Conservation (phyloP, 768 basidiomycete genomes). For the Rhodocollybia butyracea region DNA sequence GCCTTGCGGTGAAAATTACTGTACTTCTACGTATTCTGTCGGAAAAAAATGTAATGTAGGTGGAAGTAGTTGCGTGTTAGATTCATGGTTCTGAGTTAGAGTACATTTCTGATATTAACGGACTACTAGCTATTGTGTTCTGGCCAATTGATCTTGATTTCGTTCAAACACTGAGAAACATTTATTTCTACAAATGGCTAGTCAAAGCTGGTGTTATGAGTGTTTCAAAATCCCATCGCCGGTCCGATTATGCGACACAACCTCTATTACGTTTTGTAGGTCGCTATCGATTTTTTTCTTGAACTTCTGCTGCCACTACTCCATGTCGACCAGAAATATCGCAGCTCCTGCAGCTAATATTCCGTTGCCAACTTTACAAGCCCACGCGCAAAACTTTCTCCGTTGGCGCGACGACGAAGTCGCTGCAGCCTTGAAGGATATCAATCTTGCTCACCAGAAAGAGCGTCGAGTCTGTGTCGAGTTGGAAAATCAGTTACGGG, state of each 20-base stretch:
- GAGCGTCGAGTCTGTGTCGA: background rate
- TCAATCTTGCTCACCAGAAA: background rate
- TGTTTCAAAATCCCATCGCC: no score
- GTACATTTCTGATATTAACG: background rate
- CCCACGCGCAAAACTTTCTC: background rate
- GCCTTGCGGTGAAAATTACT: constrained; percentile 17
- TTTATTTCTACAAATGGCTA: background rate
- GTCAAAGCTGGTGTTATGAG: background rate
- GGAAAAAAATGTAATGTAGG: background rate
- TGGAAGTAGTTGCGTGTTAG: background rate
- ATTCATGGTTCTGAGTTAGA: background rate
- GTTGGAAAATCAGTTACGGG: background rate
- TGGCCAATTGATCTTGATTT: background rate
- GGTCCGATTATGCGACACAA: no score
- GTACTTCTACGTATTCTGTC: constrained; percentile 16
- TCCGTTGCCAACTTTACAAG: background rate
- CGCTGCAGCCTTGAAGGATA: background rate
- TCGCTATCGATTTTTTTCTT: no score
- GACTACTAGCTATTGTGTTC: no score
- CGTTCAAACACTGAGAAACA: background rate
- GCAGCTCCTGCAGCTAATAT: background rate
- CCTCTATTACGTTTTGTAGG: no score
- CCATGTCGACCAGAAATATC: background rate
- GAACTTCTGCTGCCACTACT: no score
- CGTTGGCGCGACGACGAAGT: constrained; percentile 2